Conservation (phyloP, 2,329 filamentous ascomycete genomes). For the Metarhizium brunneum region DNA sequence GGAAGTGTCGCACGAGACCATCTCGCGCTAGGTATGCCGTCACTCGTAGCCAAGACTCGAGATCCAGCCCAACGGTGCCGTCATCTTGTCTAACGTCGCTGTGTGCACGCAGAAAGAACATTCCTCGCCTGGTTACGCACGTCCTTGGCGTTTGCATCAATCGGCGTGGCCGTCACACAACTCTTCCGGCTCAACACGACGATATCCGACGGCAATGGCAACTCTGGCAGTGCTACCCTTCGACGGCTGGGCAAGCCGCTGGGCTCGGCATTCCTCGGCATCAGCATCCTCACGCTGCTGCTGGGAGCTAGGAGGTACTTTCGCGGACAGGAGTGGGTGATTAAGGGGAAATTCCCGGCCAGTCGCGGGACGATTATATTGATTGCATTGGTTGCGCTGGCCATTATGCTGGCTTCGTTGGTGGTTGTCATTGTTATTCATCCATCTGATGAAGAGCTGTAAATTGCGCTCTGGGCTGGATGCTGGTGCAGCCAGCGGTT, state of each 20-base stretch:
- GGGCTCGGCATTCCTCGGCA: slow-evolving; percentile 66
- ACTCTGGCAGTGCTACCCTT: slow-evolving; percentile 33
- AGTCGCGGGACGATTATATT: slow-evolving; percentile 66
- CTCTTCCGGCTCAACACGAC: slow-evolving; percentile 74
- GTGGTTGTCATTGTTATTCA: slow-evolving; percentile 51
- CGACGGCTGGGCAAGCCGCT: slow-evolving; percentile 63
- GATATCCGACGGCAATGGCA: slow-evolving; percentile 27
- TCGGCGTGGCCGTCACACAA: slow-evolving; percentile 76
- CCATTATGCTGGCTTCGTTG: slow-evolving; percentile 51
- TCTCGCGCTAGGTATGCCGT: slow-evolving; percentile 59
- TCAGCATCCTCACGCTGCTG: slow-evolving; percentile 65
- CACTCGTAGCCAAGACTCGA: no score
- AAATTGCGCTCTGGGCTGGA: neutral
- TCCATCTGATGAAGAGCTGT: slow-evolving; percentile 16
- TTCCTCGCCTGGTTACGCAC: slow-evolving; percentile 82
- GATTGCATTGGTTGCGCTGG: slow-evolving; percentile 55
- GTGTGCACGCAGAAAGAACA: slow-evolving; percentile 53
- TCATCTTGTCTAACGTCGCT: neutral
- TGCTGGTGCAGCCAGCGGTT: neutral
- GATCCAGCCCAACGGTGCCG: neutral
- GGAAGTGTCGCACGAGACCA: slow-evolving; percentile 77
- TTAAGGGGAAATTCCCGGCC: slow-evolving; percentile 71
- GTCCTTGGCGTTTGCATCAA: slow-evolving; percentile 70
- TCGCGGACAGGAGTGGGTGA: slow-evolving; percentile 69
- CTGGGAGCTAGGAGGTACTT: slow-evolving; percentile 74